Conservation (phyloP, 2,329 filamentous ascomycete species). For the Apiospora phragmitis region DNA sequence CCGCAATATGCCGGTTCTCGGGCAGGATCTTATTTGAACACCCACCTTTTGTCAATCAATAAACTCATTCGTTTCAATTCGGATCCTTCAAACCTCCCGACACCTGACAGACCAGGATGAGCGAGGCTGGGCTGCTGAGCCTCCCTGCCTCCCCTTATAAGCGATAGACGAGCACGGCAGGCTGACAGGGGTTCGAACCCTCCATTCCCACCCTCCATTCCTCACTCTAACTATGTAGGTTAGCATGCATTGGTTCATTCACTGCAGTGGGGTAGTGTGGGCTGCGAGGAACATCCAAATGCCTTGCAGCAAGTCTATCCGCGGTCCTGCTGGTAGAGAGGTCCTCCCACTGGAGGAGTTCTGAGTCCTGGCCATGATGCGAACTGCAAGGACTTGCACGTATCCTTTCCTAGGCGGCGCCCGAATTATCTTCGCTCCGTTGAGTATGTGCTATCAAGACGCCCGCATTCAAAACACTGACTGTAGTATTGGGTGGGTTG, state of each 20-base stretch:
- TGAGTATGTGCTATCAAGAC: neutral
- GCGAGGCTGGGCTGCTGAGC: conserved; percentile 11
- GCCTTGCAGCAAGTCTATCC: neutral
- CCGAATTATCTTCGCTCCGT: neutral
- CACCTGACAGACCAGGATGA: neutral
- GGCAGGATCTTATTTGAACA: neutral
- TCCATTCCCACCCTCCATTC: neutral
- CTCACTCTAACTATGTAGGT: neutral
- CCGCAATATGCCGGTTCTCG: neutral
- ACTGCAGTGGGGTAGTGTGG: neutral
- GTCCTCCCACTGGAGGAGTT: neutral
- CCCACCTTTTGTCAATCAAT: neutral
- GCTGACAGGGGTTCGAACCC: neutral
- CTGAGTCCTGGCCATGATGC: neutral
- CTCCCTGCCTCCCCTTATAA: conserved; percentile 2
- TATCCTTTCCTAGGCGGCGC: neutral
- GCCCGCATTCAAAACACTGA: neutral
- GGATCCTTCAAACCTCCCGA: neutral
- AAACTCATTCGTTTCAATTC: neutral
- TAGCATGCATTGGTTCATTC: neutral
- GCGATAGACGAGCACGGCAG: neutral
- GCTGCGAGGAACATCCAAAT: neutral
- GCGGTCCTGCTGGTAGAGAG: neutral
- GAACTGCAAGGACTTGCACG: neutral
- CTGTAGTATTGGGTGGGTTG: neutral